Base-by-base conservation (phyloP, 225 moss, liverwort and hornwort species). In the Climacium dendroides region DNA sequence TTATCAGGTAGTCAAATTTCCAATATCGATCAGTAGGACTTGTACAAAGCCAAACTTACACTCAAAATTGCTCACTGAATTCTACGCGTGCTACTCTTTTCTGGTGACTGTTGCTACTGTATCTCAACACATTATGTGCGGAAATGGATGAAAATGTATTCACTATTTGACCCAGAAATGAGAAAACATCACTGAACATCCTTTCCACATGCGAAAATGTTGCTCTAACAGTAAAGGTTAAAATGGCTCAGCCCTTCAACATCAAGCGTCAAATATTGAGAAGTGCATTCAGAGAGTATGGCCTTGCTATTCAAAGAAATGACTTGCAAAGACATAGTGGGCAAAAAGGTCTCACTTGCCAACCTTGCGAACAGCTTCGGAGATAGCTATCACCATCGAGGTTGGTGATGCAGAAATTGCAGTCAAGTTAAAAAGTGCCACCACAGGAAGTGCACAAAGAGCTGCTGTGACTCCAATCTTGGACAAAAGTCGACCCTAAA, bases 341-440 rank as follows among this genome's bases (percentile, higher is more conserved):
- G 85, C 86, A 89, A 88, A 80, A 92, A 86, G 87, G 89, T 54
- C 91, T 89, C 91, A 90, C 91, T 89, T 89, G 91, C 93, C 90
- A 88, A 94, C 94, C 94, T 94, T 94, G 83, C 93, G 92, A 83
- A 92, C 83, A 87, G 90, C 94, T 80, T 94, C 93, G 48, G 92
- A 90, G 83, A 94, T 69, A 20, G 94, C 94, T 63, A 94, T 91
- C 62, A 93, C 93, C 73, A 75, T 84, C 76, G 93, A 93, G 82
- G 91, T 93, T 85, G 94, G 94, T 50, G 91, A 92, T 72, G 92
- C 91, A 89, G 90, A 90, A 84, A 94, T 93, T 80, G 88, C 89
- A 59, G 87, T 92, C 88, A 94, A 83, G 58, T 94, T 94, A 54
- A 94, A 65, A 83, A 94, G 90, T 78, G 94, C 94, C 88, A 94